Percentiles rank a stretch among this genome's conserved stretches.
Evolutionary conservation across 805 yeast species (phyloP).

Genomic region (Candida coleopterorum): DNA sequence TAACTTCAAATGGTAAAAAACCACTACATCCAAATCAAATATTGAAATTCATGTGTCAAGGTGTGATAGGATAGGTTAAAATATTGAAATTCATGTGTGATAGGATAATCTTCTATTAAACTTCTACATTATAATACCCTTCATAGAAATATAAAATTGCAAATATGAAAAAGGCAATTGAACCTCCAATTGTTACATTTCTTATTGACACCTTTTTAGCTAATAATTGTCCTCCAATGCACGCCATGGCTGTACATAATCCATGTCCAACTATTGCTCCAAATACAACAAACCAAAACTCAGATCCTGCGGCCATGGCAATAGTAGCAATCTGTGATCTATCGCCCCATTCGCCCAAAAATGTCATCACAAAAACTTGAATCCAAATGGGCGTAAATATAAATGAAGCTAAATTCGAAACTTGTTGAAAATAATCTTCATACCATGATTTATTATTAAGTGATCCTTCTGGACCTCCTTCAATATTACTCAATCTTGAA

Average conservation of each 20-base stretch:
- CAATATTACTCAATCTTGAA: constrained; percentile 49
- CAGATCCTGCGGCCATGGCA: constrained; percentile 96
- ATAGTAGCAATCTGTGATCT: constrained; percentile 97
- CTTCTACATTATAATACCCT: constrained; percentile 38
- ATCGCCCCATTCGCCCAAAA: constrained; percentile 98
- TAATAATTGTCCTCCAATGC: constrained; percentile 83
- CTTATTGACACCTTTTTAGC: constrained; percentile 90
- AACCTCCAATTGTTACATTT: constrained; percentile 88
- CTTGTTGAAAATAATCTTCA: constrained; percentile 28
- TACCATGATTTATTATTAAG: constrained; percentile 21
- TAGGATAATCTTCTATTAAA: neutral
- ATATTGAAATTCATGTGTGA: too few relatives aligned
- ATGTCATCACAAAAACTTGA: constrained; percentile 93
- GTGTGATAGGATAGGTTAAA: constrained; percentile 18
- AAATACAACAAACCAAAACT: constrained; percentile 80
- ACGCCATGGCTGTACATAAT: constrained; percentile 85
- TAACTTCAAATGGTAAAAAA: constrained; percentile 23
- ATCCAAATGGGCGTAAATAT: constrained; percentile 86
- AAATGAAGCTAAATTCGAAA: constrained; percentile 53
- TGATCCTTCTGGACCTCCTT: constrained; percentile 42
- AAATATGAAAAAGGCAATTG: constrained; percentile 79
- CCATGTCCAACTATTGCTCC: constrained; percentile 93
- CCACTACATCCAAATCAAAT: constrained; percentile 31
- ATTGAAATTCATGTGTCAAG: constrained; percentile 37
- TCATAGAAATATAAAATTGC: constrained; percentile 75